These are phyloP conservation scores for Incumbomyces lentus DNA, from an alignment of 2,329 filamentous ascomycete species.

Conservation along the genomic window DNA sequence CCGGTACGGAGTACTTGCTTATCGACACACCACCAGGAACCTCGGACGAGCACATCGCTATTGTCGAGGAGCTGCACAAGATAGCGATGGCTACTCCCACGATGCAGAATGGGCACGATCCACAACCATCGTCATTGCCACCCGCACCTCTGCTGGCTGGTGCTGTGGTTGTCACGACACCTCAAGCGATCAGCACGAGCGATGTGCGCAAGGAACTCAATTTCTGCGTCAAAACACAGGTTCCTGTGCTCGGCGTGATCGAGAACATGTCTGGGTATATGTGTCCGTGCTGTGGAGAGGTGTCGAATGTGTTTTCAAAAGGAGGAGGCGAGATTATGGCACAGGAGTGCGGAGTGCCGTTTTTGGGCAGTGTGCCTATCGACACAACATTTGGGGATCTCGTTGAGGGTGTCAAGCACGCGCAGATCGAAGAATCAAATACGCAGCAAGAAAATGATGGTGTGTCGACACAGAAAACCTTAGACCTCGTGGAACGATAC, in stretches of 20 bases:
- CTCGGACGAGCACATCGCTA: conserved; percentile 91
- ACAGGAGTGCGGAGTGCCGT: conserved; percentile 69
- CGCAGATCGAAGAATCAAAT: not conserved
- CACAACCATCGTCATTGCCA: conserved; percentile 28
- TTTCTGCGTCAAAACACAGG: conserved; percentile 75
- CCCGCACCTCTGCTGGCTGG: conserved; percentile 59
- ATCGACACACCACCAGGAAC: conserved; percentile 96
- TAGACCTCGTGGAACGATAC: conserved; percentile 17
- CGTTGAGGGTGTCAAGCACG: conserved; percentile 51
- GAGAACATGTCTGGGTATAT: conserved; percentile 72
- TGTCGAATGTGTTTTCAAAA: conserved; percentile 85
- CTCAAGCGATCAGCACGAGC: conserved; percentile 83
- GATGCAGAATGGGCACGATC: conserved; percentile 13
- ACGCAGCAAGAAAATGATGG: not conserved
- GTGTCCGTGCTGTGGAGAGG: conserved; percentile 59
- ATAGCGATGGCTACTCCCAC: conserved; percentile 23
- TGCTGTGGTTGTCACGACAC: conserved; percentile 90
- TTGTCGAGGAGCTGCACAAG: conserved; percentile 70
- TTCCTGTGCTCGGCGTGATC: conserved; percentile 74
- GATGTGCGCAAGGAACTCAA: conserved; percentile 94
- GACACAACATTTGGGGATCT: conserved; percentile 84
- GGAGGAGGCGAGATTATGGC: conserved; percentile 88
- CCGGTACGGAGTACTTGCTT: conserved; percentile 76
- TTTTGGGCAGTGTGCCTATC: conserved; percentile 79
- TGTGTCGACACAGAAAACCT: not conserved